Evolutionary conservation across 805 yeast genomes (phyloP), one percentile per base, ranked within the genome.

Genomic region (Tetrapisispora fleetii): DNA sequence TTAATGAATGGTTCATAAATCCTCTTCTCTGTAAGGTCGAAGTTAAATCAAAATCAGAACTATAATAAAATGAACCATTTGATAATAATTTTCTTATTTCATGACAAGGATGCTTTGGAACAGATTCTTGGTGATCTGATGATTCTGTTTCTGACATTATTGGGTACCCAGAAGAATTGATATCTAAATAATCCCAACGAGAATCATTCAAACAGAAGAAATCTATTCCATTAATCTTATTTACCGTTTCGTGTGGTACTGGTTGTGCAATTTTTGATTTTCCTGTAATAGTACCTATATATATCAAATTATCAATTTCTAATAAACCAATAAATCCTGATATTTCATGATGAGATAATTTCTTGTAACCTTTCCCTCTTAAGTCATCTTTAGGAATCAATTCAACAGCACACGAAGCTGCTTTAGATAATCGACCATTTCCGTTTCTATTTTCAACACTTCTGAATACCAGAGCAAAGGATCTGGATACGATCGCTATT

Each of bases 21-120:
- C 91, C 95, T 60, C 95, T 71, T 43, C 78, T 72, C 65, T 91
- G 98, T 52, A 93, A 69, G 7, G 83, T 72, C n/a, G 88, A 83
- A 0, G 99, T 93, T 56, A 93, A 68, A 65, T 93, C 99, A 65
- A 89, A 93, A 67, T 89, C 91, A 4, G 88, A 81, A 48, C 96
- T 86, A 68, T 83, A 93, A 67, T 86, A 91, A 62, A 93, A 93
- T 1, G 95, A 86, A 3, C 98, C 97, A 60, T 85, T 85, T 22
- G 83, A 75, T 45, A 93, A 69, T 41, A 93, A 70, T 64, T 87
- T 89, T 55, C 81, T 78, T 51, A 93, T 64, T 47, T 84, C 93
- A 42, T 73, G 74, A 60, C 98, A 89, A 0, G 98, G 98, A 58
- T 91, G 95, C 55, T 76, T 81, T 18, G 72, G 76, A 40, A 63